phyloP scores from a whole-genome alignment of 192 early-diverging fungal genomes.

The Linnemannia hyalina region DNA sequence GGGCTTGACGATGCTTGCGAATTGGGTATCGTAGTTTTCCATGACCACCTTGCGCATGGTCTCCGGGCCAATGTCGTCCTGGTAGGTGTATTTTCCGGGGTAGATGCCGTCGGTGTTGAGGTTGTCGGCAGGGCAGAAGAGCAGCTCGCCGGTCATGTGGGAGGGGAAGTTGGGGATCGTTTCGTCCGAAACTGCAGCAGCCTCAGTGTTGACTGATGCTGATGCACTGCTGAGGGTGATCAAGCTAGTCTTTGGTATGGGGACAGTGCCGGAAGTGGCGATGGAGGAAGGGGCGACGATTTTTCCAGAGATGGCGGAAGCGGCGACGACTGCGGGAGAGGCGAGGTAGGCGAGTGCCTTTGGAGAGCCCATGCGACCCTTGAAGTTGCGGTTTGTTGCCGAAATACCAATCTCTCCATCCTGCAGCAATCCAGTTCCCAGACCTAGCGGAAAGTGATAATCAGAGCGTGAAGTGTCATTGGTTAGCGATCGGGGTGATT shows the following conservation, averaged over 20 bases:
- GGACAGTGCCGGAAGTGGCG: constrained; percentile 14
- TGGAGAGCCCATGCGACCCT: constrained; percentile 98
- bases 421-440: constrained; percentile 92
- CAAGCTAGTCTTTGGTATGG: constrained; percentile 25
- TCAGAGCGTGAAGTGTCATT: neutral
- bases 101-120: constrained; percentile 99
- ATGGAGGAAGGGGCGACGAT: constrained; percentile 65
- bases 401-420: constrained; percentile 98
- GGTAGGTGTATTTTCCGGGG: constrained; percentile 98
- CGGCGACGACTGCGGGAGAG: constrained; percentile 96
- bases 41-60: constrained; percentile 96
- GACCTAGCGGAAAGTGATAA: constrained; percentile 57
- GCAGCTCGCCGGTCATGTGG: constrained; percentile 81
- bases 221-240: constrained; percentile 14
- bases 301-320: constrained; percentile 89
- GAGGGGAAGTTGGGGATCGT: constrained; percentile 83
- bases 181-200: constrained; percentile 25
- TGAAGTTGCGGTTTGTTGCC: constrained; percentile 99
- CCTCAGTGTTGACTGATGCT: neutral
- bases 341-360: constrained; percentile 93
- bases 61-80: constrained; percentile 92
- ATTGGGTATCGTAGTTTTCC: constrained; percentile 98
- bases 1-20: constrained; percentile 75
- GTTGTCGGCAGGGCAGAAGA: constrained; percentile 95
- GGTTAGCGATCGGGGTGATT: neutral